These are phyloP conservation scores for Tremella fuciformis DNA, from an alignment of 768 basidiomycete species.

Conservation along the genomic window DNA sequence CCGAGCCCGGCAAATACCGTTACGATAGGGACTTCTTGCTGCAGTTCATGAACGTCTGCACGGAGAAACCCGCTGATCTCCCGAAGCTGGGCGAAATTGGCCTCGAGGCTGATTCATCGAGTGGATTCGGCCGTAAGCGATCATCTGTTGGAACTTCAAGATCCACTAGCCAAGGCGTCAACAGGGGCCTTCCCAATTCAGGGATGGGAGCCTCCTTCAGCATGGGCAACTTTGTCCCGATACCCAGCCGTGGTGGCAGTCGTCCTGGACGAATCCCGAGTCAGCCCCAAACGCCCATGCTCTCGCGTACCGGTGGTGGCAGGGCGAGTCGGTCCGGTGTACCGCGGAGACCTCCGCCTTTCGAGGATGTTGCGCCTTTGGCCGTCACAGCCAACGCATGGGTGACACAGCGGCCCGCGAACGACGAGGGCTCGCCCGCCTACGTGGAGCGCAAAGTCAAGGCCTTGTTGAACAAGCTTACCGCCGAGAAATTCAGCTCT, in stretches of 20 bases:
- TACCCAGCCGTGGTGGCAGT: constrained; percentile 57
- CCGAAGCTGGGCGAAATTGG: constrained; percentile 88
- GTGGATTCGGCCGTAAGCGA: constrained; percentile 51
- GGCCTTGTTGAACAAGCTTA: constrained; percentile 86
- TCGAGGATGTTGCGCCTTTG: constrained; percentile 70
- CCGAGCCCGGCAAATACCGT: constrained; percentile 86
- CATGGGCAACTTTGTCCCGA: constrained; percentile 61
- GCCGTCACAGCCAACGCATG: constrained; percentile 78
- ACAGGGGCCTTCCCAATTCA: constrained; percentile 12
- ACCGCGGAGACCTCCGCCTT: constrained; percentile 57
- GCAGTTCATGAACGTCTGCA: constrained; percentile 93
- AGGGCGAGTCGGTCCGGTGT: constrained; percentile 55
- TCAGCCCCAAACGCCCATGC: constrained; percentile 12
- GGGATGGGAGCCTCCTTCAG: constrained; percentile 52
- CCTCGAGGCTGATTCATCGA: constrained; percentile 70
- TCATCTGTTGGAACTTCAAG: constrained; percentile 18
- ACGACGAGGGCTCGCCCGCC: constrained; percentile 71
- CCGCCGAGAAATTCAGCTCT: constrained; percentile 92
- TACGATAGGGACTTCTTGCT: constrained; percentile 97
- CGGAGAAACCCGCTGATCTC: constrained; percentile 87
- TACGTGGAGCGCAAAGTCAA: constrained; percentile 91
- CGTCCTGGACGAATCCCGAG: constrained; percentile 30
- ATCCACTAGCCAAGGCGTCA: neutral
- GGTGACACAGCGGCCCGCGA: constrained; percentile 56
- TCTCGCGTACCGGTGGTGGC: constrained; percentile 22